These are phyloP conservation scores for Lipomyces kockii DNA, from an alignment of 805 yeast genomes.

Conservation along the genomic window DNA sequence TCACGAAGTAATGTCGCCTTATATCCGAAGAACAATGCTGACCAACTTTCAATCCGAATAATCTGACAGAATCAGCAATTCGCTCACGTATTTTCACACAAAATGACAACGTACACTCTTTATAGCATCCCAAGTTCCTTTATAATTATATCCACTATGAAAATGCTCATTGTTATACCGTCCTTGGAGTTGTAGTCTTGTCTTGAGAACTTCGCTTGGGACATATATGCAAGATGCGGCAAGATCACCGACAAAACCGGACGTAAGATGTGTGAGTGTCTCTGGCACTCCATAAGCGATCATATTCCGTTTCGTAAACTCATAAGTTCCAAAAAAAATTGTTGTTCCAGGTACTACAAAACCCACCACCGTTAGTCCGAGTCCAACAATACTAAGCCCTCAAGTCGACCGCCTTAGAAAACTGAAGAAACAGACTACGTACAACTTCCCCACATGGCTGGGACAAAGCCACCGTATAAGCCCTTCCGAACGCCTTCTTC, in stretches of 20 bases:
- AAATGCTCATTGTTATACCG: constrained; percentile 78
- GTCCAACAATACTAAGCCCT: not conserved
- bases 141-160: constrained; percentile 83
- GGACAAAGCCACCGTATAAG: constrained; percentile 87
- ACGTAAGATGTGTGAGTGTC: constrained; percentile 74
- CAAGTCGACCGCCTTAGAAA: not conserved
- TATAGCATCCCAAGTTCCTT: constrained; percentile 73
- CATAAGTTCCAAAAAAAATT: constrained; percentile 91
- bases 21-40: constrained; percentile 85
- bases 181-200: constrained; percentile 92
- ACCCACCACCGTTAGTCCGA: not conserved
- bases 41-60: constrained; percentile 68
- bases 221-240: constrained; percentile 88
- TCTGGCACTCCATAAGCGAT: constrained; percentile 72
- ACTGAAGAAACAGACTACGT: constrained; percentile 6
- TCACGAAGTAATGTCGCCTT: constrained; percentile 92
- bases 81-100: not conserved
- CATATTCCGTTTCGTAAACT: constrained; percentile 71
- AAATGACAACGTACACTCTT: constrained; percentile 45
- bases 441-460: constrained; percentile 84
- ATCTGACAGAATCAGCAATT: constrained; percentile 46
- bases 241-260: constrained; percentile 94
- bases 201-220: constrained; percentile 92
- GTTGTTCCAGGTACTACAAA: constrained; percentile 81
- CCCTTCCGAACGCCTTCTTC: constrained; percentile 89